Conservation (phyloP, 2,329 filamentous ascomycete genomes). For the Bimuria novae-zelandiae region DNA sequence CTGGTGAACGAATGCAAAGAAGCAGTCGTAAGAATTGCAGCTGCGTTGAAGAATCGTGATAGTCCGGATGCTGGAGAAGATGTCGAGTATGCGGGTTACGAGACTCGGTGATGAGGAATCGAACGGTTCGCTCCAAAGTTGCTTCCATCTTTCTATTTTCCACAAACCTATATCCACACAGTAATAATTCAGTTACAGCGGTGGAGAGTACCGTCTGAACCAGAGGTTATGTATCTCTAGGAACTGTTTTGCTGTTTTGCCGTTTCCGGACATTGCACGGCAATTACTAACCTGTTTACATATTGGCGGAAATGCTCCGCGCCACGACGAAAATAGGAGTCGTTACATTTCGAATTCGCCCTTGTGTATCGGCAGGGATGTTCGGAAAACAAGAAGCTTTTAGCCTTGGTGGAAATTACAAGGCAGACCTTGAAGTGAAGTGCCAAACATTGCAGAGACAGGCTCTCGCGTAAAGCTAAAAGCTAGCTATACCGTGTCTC, state of each 20-base stretch:
- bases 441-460: too few species aligned
- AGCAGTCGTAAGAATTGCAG: constrained; percentile 26
- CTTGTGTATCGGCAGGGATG: too few species aligned
- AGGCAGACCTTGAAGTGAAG: too few species aligned
- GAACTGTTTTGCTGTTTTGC: not conserved
- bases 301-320: not conserved
- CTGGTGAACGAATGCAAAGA: constrained; percentile 31
- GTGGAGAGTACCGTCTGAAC: too few species aligned
- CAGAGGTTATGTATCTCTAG: too few species aligned
- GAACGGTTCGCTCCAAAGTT: constrained; percentile 2
- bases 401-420: too few species aligned
- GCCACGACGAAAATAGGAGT: too few species aligned
- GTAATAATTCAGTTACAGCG: too few species aligned
- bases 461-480: too few species aligned
- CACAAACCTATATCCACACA: not conserved
- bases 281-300: not conserved
- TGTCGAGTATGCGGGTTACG: constrained; percentile 15
- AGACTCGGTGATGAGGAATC: constrained; percentile 18
- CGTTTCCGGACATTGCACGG: not conserved
- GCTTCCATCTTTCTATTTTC: not conserved
- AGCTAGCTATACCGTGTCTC: too few species aligned
- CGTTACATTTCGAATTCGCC: not conserved
- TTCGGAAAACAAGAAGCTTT: too few species aligned
- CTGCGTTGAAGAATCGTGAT: constrained; percentile 20
- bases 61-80: constrained; percentile 15